A percentile compares a stretch with the other conserved stretches of the same genome.
Evolutionary conservation across 306 rosid species (phyloP).

Genomic region (Albizia julibrissin): DNA sequence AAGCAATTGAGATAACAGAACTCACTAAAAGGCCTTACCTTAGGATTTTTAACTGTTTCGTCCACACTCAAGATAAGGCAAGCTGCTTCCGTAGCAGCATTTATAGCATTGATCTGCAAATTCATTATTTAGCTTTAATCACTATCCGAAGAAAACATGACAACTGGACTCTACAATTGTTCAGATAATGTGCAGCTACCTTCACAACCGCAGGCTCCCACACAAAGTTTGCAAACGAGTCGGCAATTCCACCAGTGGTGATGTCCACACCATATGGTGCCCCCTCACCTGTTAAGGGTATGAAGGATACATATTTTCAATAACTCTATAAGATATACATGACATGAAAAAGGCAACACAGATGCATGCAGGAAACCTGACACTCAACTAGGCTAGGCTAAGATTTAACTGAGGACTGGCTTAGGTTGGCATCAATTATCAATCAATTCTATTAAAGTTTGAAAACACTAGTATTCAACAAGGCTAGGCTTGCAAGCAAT

Average conservation of each 20-base stretch:
- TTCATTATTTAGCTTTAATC: constrained; percentile 8
- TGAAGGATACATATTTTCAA: not conserved
- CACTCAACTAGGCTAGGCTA: not conserved
- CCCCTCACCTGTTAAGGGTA: constrained; percentile 68
- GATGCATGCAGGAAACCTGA: not conserved
- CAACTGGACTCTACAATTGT: not conserved
- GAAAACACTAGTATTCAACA: not conserved
- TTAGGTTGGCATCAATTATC: not conserved
- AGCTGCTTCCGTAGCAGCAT: constrained; percentile 98
- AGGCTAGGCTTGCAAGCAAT: constrained; percentile 10
- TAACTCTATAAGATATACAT: not conserved
- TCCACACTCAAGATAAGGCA: constrained; percentile 93
- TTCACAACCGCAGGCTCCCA: constrained; percentile 99
- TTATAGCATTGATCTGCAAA: constrained; percentile 93
- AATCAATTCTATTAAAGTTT: not conserved
- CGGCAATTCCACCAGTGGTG: constrained; percentile 90
- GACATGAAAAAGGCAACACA: not conserved
- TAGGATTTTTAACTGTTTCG: constrained; percentile 94
- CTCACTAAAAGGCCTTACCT: constrained; percentile 47
- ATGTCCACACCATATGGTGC: constrained; percentile 94
- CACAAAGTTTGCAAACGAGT: constrained; percentile 90
- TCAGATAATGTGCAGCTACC: constrained; percentile 41
- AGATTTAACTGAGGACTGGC: not conserved
- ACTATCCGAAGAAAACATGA: constrained; percentile 24
- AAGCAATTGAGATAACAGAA: not conserved